Conservation (phyloP, 2,329 filamentous ascomycete genomes). For the Cadophora malorum region DNA sequence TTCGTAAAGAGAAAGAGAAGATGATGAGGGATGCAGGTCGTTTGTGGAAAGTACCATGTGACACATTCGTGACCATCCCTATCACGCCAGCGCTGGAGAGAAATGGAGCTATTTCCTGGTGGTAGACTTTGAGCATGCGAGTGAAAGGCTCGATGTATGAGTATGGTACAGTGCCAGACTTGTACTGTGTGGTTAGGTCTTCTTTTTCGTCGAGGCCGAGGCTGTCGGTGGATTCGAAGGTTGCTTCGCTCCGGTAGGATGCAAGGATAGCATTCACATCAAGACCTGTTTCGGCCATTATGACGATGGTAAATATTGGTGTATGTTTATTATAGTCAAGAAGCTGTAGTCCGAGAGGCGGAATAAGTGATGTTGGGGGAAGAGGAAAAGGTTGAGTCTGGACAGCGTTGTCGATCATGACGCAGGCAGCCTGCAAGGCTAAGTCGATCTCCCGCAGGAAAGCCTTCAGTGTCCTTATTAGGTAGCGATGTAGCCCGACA, state of each 20-base stretch:
- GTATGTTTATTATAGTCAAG: neutral
- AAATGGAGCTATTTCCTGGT: slow-evolving; percentile 61
- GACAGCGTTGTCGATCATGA: slow-evolving; percentile 17
- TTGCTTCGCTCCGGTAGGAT: slow-evolving; percentile 23
- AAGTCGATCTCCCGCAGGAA: slow-evolving; percentile 2
- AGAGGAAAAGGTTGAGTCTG: slow-evolving; percentile 1
- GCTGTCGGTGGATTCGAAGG: slow-evolving; percentile 21
- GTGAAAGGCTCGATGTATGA: slow-evolving; percentile 41
- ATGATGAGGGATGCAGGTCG: slow-evolving; percentile 26
- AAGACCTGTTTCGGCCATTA: neutral
- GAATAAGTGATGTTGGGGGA: neutral
- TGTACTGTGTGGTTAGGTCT: slow-evolving; percentile 4
- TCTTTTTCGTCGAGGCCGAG: slow-evolving; percentile 5
- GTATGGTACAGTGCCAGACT: slow-evolving; percentile 19
- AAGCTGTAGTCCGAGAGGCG: neutral
- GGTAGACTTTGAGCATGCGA: slow-evolving; percentile 59
- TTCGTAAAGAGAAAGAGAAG: slow-evolving; percentile 42
- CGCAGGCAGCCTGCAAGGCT: neutral
- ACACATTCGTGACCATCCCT: slow-evolving; percentile 30
- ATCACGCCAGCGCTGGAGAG: slow-evolving; percentile 30
- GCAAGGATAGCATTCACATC: slow-evolving; percentile 21
- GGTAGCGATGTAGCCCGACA: neutral
- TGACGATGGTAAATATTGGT: neutral
- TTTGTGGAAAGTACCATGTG: slow-evolving; percentile 30
- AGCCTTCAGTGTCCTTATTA: neutral